A percentile compares a stretch with the other conserved stretches of the same genome.
These are phyloP conservation scores for Podospora comata DNA, from an alignment of 495 filamentous ascomycete genomes.

Conservation along the genomic window DNA sequence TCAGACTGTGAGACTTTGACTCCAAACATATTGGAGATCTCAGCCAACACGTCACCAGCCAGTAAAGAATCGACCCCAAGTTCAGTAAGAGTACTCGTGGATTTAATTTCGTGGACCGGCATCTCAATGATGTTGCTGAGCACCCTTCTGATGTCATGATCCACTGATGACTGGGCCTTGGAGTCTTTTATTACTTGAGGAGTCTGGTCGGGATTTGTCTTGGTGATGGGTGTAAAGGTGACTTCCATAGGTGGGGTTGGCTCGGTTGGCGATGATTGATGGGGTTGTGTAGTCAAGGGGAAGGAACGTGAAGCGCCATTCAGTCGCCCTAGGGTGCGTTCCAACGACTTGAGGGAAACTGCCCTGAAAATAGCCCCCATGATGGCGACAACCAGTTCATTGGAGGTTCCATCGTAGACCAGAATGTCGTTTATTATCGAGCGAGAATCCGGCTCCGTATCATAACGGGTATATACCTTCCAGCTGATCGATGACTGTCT, in stretches of 20 bases:
- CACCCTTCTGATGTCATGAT: neutral
- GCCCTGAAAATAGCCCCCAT: neutral
- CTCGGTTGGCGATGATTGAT: neutral
- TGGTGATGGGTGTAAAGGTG: neutral
- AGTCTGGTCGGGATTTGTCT: too few species aligned
- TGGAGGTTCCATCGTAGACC: neutral
- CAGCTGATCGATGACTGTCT: neutral
- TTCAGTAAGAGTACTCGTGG: slow-evolving; percentile 21
- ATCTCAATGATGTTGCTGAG: slow-evolving; percentile 17
- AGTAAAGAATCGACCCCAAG: slow-evolving; percentile 42
- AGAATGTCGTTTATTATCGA: neutral
- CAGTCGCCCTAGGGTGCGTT: neutral
- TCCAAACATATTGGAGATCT: neutral
- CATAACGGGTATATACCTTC: slow-evolving; percentile 37
- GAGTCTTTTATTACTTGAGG: too few species aligned
- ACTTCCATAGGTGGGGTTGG: neutral
- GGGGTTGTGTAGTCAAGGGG: neutral
- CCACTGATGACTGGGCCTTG: too few species aligned
- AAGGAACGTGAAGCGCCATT: neutral
- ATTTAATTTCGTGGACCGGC: neutral
- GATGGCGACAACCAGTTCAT: neutral
- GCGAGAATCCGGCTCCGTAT: neutral
- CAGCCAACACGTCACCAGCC: slow-evolving; percentile 13
- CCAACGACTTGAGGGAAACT: neutral
- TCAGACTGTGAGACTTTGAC: neutral